These are phyloP conservation scores for Boletus eberwhitei DNA, from an alignment of 768 basidiomycete species.

Conservation along the genomic window DNA sequence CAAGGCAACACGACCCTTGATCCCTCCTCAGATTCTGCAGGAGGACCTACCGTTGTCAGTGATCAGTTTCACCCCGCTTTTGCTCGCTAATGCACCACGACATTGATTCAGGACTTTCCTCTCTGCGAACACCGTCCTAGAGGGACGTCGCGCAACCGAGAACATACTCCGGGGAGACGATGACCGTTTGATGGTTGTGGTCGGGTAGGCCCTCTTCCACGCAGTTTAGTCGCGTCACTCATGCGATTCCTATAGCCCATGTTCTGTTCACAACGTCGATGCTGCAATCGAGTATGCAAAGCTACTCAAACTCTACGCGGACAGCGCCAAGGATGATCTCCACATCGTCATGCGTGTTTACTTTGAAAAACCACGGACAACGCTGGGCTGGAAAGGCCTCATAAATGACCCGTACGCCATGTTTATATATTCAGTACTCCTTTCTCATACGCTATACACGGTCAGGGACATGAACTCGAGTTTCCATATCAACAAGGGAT, in stretches of 20 bases:
- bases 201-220: slow-evolving; percentile 54
- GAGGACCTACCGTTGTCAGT: slow-evolving; percentile 87
- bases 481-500: slow-evolving; percentile 96
- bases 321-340: slow-evolving; percentile 76
- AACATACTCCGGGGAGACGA: slow-evolving; percentile 81
- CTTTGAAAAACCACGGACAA: slow-evolving; percentile 95
- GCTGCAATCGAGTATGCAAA: slow-evolving; percentile 86
- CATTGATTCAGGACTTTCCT: slow-evolving; percentile 55
- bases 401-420: slow-evolving; percentile 82
- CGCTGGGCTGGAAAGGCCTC: slow-evolving; percentile 98
- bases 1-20: slow-evolving; percentile 80
- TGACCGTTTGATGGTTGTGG: slow-evolving; percentile 88
- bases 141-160: slow-evolving; percentile 78
- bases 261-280: slow-evolving; percentile 89
- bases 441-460: background rate
- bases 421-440: background rate
- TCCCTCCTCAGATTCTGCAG: slow-evolving; percentile 91
- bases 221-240: slow-evolving; percentile 2
- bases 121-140: slow-evolving; percentile 84
- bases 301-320: slow-evolving; percentile 75
- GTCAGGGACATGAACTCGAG: slow-evolving; percentile 73
- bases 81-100: background rate
- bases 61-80: background rate
- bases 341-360: slow-evolving; percentile 98
- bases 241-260: slow-evolving; percentile 54